Evolutionary conservation across 306 rosid species (phyloP).

Genomic region (Rosa lucieae): DNA sequence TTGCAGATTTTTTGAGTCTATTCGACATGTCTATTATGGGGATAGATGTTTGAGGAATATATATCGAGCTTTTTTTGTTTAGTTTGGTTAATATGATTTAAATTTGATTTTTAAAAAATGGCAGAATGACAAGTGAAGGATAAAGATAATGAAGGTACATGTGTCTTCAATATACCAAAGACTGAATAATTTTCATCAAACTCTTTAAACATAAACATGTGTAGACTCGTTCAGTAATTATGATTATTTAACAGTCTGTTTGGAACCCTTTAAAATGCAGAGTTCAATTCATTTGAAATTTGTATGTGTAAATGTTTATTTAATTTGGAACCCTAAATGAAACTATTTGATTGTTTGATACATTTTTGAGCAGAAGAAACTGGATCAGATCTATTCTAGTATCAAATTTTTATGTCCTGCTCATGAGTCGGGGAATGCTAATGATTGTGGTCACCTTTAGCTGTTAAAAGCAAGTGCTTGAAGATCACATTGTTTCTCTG

Average conservation of each 20-base stretch:
- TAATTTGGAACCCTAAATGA: neutral
- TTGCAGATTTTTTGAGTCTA: neutral
- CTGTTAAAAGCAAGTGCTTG: neutral
- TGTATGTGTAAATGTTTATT: neutral
- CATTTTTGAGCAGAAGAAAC: neutral
- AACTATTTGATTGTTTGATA: neutral
- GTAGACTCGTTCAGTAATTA: neutral
- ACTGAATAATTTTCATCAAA: neutral
- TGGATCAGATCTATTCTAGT: neutral
- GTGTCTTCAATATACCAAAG: neutral
- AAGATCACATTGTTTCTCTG: neutral
- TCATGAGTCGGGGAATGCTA: neutral
- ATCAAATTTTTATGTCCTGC: neutral
- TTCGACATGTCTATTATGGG: neutral
- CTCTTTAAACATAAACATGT: neutral
- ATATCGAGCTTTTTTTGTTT: neutral
- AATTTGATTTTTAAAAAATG: neutral
- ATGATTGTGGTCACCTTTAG: constrained; percentile 1
- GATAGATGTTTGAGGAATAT: neutral
- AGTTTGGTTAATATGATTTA: neutral
- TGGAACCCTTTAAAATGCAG: neutral
- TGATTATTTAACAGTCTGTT: neutral
- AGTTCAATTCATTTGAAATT: neutral
- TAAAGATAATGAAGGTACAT: neutral
- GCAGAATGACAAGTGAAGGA: neutral